Percentiles rank a stretch among this genome's conserved stretches.
Evolutionary conservation across 805 yeast genomes (phyloP).

Genomic region (Dipodascopsis tothii): DNA sequence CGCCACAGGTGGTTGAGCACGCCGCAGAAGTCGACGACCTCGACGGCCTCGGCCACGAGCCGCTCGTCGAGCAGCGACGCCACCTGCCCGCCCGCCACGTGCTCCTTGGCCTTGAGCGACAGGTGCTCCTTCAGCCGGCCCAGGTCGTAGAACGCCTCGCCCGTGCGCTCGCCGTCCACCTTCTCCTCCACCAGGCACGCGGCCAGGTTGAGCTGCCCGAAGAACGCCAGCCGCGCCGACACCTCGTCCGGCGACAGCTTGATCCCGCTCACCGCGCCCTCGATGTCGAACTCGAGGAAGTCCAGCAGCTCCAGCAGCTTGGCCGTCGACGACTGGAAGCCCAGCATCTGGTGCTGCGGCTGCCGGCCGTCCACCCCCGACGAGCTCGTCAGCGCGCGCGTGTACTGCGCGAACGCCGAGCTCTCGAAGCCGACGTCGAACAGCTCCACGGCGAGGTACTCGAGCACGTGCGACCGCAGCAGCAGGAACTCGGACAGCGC

Average conservation of each 20-base stretch:
- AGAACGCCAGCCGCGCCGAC: not conserved
- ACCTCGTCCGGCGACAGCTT: not conserved
- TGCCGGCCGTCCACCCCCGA: not conserved
- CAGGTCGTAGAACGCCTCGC: not conserved
- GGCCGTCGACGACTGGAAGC: slow-evolving; percentile 37
- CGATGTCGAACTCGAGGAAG: slow-evolving; percentile 47
- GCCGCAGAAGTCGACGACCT: not conserved
- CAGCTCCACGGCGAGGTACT: slow-evolving; percentile 46
- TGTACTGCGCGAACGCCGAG: slow-evolving; percentile 36
- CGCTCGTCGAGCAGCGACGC: not conserved
- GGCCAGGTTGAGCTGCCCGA: not conserved
- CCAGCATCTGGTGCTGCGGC: not conserved
- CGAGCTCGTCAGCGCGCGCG: not conserved
- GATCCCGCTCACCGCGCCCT: slow-evolving; percentile 1
- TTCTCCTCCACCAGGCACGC: not conserved
- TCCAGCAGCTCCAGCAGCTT: slow-evolving; percentile 65
- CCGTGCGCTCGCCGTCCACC: no score
- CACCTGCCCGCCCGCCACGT: not conserved
- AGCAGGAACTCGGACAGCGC: not conserved
- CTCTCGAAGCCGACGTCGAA: slow-evolving; percentile 45
- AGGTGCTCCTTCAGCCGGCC: not conserved
- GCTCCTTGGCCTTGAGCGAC: not conserved
- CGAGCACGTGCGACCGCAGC: slow-evolving; percentile 8
- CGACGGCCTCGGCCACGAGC: not conserved
- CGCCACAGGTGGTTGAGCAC: not conserved